Evolutionary conservation across 2,329 filamentous ascomycete genomes (phyloP).

Genomic region (Pseudonectria foliicola): DNA sequence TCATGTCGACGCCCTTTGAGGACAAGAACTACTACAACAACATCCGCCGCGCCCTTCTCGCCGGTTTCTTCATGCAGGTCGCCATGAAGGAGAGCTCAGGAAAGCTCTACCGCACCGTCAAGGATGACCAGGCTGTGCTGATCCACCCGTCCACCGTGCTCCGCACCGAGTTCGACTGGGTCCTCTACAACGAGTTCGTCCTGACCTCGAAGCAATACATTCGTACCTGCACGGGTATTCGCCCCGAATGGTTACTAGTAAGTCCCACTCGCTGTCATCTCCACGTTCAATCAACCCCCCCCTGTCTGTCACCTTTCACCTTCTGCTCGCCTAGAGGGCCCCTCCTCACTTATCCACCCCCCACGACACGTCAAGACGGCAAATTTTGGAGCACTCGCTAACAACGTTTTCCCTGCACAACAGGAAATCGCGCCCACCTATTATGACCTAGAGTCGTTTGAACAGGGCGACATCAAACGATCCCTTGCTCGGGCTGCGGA

Average conservation of each 20-base stretch:
- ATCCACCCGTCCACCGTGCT: constrained; percentile 91
- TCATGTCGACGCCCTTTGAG: constrained; percentile 82
- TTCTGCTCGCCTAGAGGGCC: not conserved
- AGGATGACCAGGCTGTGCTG: constrained; percentile 90
- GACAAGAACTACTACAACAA: constrained; percentile 98
- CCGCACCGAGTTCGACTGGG: constrained; percentile 86
- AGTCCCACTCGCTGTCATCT: constrained; percentile 23
- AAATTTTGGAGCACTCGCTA: constrained; percentile 1
- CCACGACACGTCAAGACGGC: not conserved
- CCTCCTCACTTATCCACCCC: not conserved
- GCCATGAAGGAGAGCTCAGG: constrained; percentile 84
- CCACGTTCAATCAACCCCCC: not conserved
- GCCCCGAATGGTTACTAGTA: constrained; percentile 90
- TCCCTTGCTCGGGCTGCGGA: constrained; percentile 51
- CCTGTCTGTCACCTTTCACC: not conserved
- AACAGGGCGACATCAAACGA: constrained; percentile 78
- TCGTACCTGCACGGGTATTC: constrained; percentile 82
- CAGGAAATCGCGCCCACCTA: constrained; percentile 91
- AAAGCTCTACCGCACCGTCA: constrained; percentile 92
- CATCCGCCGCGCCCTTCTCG: constrained; percentile 83
- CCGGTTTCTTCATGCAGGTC: constrained; percentile 99
- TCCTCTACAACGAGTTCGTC: constrained; percentile 97
- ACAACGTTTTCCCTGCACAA: constrained; percentile 8
- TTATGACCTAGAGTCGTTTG: constrained; percentile 78
- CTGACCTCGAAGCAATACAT: constrained; percentile 98